Conservation (phyloP, 805 yeast genomes). For the Zygosaccharomyces rouxii region DNA sequence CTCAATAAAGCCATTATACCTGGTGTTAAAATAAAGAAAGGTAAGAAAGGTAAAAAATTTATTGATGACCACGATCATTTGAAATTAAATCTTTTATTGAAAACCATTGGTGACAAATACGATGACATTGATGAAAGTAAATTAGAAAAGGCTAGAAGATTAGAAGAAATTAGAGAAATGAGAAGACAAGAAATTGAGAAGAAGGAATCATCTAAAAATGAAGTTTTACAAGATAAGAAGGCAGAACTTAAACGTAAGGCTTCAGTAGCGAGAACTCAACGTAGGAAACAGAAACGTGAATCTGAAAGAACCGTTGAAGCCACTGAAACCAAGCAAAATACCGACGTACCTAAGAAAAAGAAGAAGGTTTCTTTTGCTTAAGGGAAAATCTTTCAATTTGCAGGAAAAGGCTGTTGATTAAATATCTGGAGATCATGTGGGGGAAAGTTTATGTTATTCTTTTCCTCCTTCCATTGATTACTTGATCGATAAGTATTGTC, state of each 20-base stretch:
- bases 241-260: conserved; percentile 70
- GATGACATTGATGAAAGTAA: conserved; percentile 82
- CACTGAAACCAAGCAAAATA: conserved; percentile 10
- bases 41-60: conserved; percentile 84
- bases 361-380: conserved; percentile 49
- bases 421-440: background rate
- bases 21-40: conserved; percentile 69
- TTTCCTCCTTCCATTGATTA: background rate
- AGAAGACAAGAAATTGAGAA: conserved; percentile 83
- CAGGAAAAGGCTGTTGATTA: background rate
- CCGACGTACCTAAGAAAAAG: conserved; percentile 26
- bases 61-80: conserved; percentile 63
- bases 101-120: conserved; percentile 73
- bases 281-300: conserved; percentile 51
- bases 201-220: conserved; percentile 66
- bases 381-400: background rate
- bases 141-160: conserved; percentile 80
- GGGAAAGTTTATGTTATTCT: background rate
- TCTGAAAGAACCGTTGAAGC: conserved; percentile 9
- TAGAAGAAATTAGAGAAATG: conserved; percentile 85
- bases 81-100: conserved; percentile 63
- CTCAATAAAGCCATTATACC: conserved; percentile 82
- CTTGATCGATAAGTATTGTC: background rate
- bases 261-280: conserved; percentile 58
- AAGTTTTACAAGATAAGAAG: conserved; percentile 71